These are phyloP conservation scores for Diaporthe destruens DNA, from an alignment of 2,329 filamentous ascomycete species.

Conservation along the genomic window DNA sequence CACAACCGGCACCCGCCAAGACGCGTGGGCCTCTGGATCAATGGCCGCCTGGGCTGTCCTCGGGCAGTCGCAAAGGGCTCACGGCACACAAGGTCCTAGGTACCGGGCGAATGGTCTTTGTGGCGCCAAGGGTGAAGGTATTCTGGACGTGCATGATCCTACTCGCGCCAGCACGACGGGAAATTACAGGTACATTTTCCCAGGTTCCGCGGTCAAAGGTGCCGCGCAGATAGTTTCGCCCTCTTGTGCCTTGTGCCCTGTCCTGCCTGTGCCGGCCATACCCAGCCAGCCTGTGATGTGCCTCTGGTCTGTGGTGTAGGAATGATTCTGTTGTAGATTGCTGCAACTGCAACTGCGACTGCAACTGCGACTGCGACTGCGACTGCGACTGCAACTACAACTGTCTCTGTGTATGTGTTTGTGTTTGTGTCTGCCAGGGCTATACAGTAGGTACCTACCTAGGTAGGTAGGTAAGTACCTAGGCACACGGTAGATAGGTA, in stretches of 20 bases:
- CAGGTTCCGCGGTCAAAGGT: slow-evolving; percentile 2
- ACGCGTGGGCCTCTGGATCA: slow-evolving; percentile 2
- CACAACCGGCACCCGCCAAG: slow-evolving; percentile 23
- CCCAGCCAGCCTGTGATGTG: not conserved
- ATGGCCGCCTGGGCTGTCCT: not conserved
- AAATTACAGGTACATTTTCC: slow-evolving; percentile 46
- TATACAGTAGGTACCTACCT: too few species aligned
- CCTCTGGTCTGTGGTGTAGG: too few species aligned
- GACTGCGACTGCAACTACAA: not conserved
- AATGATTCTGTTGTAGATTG: not conserved
- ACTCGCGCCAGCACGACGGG: slow-evolving; percentile 44
- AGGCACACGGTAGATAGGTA: too few species aligned
- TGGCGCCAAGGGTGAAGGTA: slow-evolving; percentile 22
- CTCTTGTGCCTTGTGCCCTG: not conserved
- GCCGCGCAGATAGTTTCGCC: slow-evolving; percentile 31
- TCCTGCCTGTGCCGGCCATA: not conserved
- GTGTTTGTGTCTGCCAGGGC: too few species aligned
- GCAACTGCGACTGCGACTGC: not conserved
- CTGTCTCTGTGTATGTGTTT: too few species aligned
- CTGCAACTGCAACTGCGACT: not conserved
- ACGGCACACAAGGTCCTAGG: slow-evolving; percentile 22
- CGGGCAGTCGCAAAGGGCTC: not conserved
- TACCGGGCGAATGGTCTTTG: slow-evolving; percentile 16
- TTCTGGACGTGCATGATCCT: slow-evolving; percentile 30
- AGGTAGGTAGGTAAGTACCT: too few species aligned